phyloP scores from a whole-genome alignment of 2,329 filamentous ascomycete species.

The Cordyceps pruinosa region DNA sequence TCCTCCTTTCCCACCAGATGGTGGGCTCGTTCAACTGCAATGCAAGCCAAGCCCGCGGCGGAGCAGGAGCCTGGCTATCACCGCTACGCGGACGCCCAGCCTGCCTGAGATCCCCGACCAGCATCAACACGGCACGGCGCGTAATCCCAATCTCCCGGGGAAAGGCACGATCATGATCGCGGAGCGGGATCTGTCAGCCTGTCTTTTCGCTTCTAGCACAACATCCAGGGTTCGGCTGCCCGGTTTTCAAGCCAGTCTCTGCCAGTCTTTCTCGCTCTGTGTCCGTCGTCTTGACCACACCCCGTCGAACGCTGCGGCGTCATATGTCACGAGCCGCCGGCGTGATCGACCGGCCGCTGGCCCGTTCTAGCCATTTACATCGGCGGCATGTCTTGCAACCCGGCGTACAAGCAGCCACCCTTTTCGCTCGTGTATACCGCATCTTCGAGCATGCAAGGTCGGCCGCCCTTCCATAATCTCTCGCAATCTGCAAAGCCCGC shows the following conservation, averaged over 20 bases:
- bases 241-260: too few relatives aligned
- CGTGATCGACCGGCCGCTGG: not conserved
- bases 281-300: not conserved
- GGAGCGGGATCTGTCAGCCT: too few relatives aligned
- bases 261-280: not conserved
- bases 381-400: slow-evolving; percentile 7
- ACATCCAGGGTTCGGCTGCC: too few relatives aligned
- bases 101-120: not conserved
- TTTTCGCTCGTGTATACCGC: not conserved
- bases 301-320: not conserved
- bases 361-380: not conserved
- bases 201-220: too few relatives aligned
- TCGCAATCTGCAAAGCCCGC: too few relatives aligned
- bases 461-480: not conserved
- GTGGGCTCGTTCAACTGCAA: not conserved
- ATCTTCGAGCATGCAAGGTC: not conserved
- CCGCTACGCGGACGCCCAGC: not conserved
- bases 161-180: too few relatives aligned
- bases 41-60: not conserved
- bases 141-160: too few relatives aligned
- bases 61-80: not conserved
- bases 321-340: not conserved
- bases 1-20: not conserved
- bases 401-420: not conserved
- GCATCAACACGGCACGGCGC: not conserved